A percentile compares a stretch with the other conserved stretches of the same genome.
These are phyloP conservation scores for Puccinia coronata DNA, from an alignment of 1,284 basidiomycete species.

Conservation along the genomic window DNA sequence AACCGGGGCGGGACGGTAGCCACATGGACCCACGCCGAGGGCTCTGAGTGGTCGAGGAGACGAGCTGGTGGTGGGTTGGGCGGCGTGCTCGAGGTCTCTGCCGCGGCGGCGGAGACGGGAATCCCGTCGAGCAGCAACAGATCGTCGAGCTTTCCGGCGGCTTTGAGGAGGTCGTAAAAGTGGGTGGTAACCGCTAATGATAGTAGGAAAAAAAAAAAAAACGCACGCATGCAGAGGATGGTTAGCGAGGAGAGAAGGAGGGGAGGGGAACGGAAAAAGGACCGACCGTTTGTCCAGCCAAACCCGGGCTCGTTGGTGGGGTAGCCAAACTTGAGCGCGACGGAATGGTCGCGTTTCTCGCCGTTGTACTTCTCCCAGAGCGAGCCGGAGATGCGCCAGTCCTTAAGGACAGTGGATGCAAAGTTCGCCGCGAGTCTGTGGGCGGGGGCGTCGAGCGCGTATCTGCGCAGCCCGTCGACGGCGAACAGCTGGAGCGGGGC, in stretches of 20 bases:
- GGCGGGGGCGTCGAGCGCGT: slow-evolving; percentile 4
- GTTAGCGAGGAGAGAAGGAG: too few relatives aligned
- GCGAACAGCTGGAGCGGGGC: slow-evolving; percentile 43
- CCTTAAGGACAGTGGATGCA: slow-evolving; percentile 40
- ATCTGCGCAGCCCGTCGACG: slow-evolving; percentile 31
- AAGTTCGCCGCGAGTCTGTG: slow-evolving; percentile 37
- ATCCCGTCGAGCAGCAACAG: slow-evolving; percentile 9
- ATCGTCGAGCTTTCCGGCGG: slow-evolving; percentile 22
- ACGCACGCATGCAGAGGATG: neutral
- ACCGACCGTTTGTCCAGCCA: slow-evolving; percentile 46
- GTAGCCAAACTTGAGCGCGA: slow-evolving; percentile 44
- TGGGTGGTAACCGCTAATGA: slow-evolving; percentile 25
- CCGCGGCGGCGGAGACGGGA: neutral
- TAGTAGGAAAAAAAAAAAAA: neutral
- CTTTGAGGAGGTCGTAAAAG: slow-evolving; percentile 32
- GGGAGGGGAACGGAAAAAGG: neutral
- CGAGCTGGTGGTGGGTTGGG: neutral
- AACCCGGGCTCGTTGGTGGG: slow-evolving; percentile 40
- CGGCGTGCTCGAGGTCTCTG: too few relatives aligned
- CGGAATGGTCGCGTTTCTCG: slow-evolving; percentile 15
- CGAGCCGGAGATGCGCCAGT: slow-evolving; percentile 15
- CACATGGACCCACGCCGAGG: neutral
- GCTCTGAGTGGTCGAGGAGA: neutral
- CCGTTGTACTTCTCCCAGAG: slow-evolving; percentile 47
- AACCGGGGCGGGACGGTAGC: neutral